Evolutionary conservation across 129 eudicot species (phyloP), one percentile per base, ranked within the genome.

Genomic region (Smallanthus sonchifolius): DNA sequence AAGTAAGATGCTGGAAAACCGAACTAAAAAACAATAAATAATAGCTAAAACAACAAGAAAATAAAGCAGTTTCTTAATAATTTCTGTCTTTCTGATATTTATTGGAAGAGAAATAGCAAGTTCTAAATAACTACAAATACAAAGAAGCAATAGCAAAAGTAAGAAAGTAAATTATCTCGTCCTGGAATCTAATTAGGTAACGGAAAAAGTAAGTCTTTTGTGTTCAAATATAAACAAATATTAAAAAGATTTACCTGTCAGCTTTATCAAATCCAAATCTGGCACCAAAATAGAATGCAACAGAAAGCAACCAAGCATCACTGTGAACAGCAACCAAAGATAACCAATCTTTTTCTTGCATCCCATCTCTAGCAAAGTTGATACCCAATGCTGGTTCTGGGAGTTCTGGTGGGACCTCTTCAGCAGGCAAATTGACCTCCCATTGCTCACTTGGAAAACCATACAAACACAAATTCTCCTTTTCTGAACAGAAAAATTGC

Each of bases 281-380:
- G 65, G 65, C 65, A 59, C 65, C 65, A 59, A 59, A 59, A 30
- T 59, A 59, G 65, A 59, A 59, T 10, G 65, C 38, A 4, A 56
- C 62, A 3, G 62, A 56, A 56, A 56, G 62, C 62, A 56, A 56
- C 62, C 62, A 56, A 56, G 62, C 62, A 20, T 56, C 62, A 56
- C 62, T 56, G 9, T 56, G 62, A 56, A 56, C 62, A 56, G 62
- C 62, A 56, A 56, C 62, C 36, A 56, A 56, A 2, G 62, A 56
- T 56, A 56, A 56, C 62, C 62, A 56, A 56, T 56, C 62, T 56
- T 56, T 56, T 56, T 56, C 62, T 56, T 56, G 62, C 62, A 56
- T 56, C 9, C 62, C 62, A 20, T 56, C 62, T 56, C 62, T 56
- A 56, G 62, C 62, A 56, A 56, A 56, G 34, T 56, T 56, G 62